Evolutionary conservation across 1,139 yeast species (phyloP).

Genomic region (Debaryomycetaceae sp.): DNA sequence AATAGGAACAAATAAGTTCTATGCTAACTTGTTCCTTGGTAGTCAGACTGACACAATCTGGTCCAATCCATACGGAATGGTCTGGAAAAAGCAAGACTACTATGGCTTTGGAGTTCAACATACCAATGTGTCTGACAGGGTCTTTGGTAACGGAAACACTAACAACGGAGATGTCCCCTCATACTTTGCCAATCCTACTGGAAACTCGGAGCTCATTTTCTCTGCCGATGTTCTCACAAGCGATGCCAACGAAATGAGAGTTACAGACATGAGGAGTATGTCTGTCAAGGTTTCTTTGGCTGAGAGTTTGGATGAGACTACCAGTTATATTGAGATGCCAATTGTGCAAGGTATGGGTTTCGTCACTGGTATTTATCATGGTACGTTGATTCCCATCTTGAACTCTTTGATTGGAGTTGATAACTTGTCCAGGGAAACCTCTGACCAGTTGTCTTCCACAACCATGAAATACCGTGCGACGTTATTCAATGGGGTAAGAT

Average conservation of each 20-base stretch:
- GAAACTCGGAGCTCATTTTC: constrained; percentile 49
- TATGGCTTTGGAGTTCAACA: constrained; percentile 72
- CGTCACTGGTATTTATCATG: constrained; percentile 61
- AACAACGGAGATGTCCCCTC: constrained; percentile 23
- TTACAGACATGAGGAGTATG: constrained; percentile 51
- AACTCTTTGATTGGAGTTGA: constrained; percentile 53
- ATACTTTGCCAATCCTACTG: constrained; percentile 55
- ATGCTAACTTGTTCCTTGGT: constrained; percentile 70
- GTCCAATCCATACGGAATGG: constrained; percentile 81
- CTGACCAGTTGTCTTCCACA: constrained; percentile 2
- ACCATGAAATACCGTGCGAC: constrained; percentile 56
- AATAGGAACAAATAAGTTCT: constrained; percentile 78
- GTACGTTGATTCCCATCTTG: constrained; percentile 50
- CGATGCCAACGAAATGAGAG: constrained; percentile 32
- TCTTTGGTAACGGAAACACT: constrained; percentile 56
- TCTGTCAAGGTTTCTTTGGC: constrained; percentile 53
- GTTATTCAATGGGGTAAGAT: constrained; percentile 46
- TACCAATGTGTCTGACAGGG: constrained; percentile 53
- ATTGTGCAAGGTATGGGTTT: constrained; percentile 79
- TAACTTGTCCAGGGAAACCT: constrained; percentile 34
- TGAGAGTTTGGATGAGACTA: constrained; percentile 16
- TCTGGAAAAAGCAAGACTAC: constrained; percentile 45
- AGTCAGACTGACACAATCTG: constrained; percentile 61
- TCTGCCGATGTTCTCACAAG: constrained; percentile 50
- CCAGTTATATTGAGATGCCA: constrained; percentile 38